phyloP scores from a whole-genome alignment of 371 early-diverging fungal species.

The Mycotypha africana region DNA sequence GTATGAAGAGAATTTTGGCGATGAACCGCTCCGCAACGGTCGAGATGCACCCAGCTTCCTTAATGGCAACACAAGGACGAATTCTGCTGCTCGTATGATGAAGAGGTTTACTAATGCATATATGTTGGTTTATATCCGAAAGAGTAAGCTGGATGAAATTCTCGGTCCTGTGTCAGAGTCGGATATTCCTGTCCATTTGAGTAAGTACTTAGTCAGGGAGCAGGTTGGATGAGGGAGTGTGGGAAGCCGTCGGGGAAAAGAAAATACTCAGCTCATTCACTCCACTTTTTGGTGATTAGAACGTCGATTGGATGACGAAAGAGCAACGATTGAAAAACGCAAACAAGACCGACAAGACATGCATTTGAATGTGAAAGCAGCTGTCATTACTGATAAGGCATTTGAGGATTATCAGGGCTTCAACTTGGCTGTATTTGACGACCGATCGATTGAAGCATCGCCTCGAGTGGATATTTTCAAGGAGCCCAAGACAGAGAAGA shows the following conservation, averaged over 20 bases:
- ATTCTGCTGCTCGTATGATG: slow-evolving; percentile 20
- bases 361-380: slow-evolving; percentile 61
- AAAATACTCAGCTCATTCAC: too few species aligned
- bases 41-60: slow-evolving; percentile 14
- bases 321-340: slow-evolving; percentile 44
- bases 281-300: slow-evolving; percentile 28
- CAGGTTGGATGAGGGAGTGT: too few species aligned
- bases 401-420: slow-evolving; percentile 72
- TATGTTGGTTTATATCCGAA: slow-evolving; percentile 94
- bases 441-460: slow-evolving; percentile 26
- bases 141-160: slow-evolving; percentile 66
- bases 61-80: slow-evolving; percentile 12
- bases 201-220: too few species aligned
- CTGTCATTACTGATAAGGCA: slow-evolving; percentile 60
- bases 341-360: slow-evolving; percentile 67
- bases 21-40: slow-evolving; percentile 44
- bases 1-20: slow-evolving; percentile 95
- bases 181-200: slow-evolving; percentile 83
- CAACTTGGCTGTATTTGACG: slow-evolving; percentile 74
- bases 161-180: slow-evolving; percentile 56
- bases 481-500: slow-evolving; percentile 52
- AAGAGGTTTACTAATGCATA: slow-evolving; percentile 94
- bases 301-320: slow-evolving; percentile 56
- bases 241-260: too few species aligned
- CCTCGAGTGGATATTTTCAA: slow-evolving; percentile 39